Evolutionary conservation across 1,284 basidiomycete genomes (phyloP), one percentile per base, ranked within the genome.

Genomic region (Leccinum solheimii): DNA sequence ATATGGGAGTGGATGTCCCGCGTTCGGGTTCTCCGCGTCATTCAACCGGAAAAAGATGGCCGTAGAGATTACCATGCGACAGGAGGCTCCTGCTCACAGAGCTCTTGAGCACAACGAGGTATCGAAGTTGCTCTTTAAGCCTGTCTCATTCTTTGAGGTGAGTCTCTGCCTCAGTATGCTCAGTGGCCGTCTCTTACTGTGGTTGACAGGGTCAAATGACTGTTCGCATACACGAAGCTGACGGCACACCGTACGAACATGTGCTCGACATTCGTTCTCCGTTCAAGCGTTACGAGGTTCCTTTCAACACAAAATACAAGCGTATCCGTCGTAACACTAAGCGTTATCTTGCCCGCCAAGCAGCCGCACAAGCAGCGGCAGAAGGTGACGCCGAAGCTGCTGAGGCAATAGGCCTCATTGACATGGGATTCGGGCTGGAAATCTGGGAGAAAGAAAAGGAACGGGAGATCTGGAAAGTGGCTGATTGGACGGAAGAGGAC

Each of bases 291-390:
- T 98, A 94, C 73, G 95, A 97, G 71, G 95, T 99, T 0, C 96
- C 97, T 1, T 99, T 98, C 83, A 99, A 99, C 75, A 98, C 97
- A n/a, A 99, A 98, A 77, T 98, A 98, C 79, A 99, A 98, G 77
- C 94, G 97, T 64, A 93, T 98, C 16, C 85, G 96, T 56, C 84
- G 97, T 38, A 95, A 96, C 69, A 97, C 94, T 21, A 97, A 97
- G 75, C 91, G 95, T 19, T 97, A 97, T 69, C 85, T 97, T 54
- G 95, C 96, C 8, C 86, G 96, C 36, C 95, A 97, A 75, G 91
- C 93, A 1, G 94, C 94, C 3, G 95, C 95, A 5, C 94, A 94
- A 64, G 92, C 94, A 0, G 95, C 94, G 3, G 95, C 94, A 0
- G 93, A 94, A 67, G 93, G 92, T 53, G 93, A 95, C 64, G 84